Evolutionary conservation across 306 rosid genomes (phyloP), one percentile per base, ranked within the genome.

Genomic region (Quercus gilva): DNA sequence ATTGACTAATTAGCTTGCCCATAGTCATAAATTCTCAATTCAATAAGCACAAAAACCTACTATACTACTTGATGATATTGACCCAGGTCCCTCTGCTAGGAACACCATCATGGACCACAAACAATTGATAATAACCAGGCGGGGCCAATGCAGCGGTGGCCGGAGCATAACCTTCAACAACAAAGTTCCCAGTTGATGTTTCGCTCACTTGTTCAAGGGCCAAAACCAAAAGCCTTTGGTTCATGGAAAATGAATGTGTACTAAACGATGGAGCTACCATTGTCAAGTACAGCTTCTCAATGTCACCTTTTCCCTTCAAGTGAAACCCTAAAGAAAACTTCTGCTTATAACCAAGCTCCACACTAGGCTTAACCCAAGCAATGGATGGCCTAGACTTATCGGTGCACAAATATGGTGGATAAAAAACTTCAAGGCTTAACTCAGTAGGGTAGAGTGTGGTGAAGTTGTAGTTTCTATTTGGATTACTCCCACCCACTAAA

Each of bases 241-340:
- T 83, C 86, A 83, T 83, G 25, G 86, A 80, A 41, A 79, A 72
- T 9, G 87, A 79, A 43, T 84, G 87, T 25, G 84, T 84, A 12
- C 84, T 84, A 72, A 84, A 79, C 61, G 87, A 84, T 23, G 87
- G 87, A 26, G 81, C 84, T 63, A 79, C 87, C 87, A 84, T 45
- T 15, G 81, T 79, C 60, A 79, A 71, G 13, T 75, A 75, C 25
- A 75, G 41, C 56, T 45, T 31, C 11, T 55, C 55, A 18, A 8
- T 3, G 8, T 69, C 37, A 1, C 25, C 15, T 4, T 20, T 23
- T 2, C 41, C 19, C 51, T 29, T 25, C 12, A 63, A 25, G 41
- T 60, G 52, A 71, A 84, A 71, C 31, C 28, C 67, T 61, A 79
- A 55, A 6, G 37, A 37, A 31, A 84, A 51, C 26, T 19, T 79